Percentiles rank a stretch among this genome's conserved stretches.
Conservation (phyloP, 352 stramenopile species). For the Globisporangium irregulare region DNA sequence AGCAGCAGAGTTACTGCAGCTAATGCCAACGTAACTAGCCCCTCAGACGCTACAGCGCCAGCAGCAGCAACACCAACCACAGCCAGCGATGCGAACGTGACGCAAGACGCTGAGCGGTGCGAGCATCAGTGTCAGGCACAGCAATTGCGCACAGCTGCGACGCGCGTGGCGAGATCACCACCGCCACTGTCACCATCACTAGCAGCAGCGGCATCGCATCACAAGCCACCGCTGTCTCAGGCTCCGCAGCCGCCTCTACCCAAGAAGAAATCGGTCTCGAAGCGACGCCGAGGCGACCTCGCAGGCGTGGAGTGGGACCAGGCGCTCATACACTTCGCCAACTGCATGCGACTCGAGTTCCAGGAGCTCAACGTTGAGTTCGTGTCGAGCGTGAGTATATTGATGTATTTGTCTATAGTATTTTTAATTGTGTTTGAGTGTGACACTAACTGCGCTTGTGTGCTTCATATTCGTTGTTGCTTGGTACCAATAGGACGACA, state of each 20-base stretch:
- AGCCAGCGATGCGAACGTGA: not conserved
- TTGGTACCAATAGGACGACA: slow-evolving; percentile 18
- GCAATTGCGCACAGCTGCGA: not conserved
- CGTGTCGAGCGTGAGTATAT: slow-evolving; percentile 21
- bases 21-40: too few species aligned
- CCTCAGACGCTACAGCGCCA: too few species aligned
- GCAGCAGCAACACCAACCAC: not conserved
- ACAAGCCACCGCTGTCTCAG: slow-evolving; percentile 4
- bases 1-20: too few species aligned
- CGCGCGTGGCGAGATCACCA: not conserved
- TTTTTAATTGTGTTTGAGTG: not conserved
- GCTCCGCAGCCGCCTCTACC: too few species aligned
- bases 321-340: slow-evolving; percentile 38
- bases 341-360: slow-evolving; percentile 33
- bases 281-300: slow-evolving; percentile 9
- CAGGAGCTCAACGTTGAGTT: slow-evolving; percentile 38
- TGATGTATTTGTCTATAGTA: not conserved
- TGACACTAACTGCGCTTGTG: not conserved
- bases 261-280: not conserved
- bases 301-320: slow-evolving; percentile 28
- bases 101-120: not conserved
- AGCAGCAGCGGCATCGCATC: not conserved
- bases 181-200: not conserved
- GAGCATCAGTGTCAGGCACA: not conserved
- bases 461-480: not conserved